These are phyloP conservation scores for Pseudogymnoascus sp. DNA, from an alignment of 2,329 filamentous ascomycete genomes.

Conservation along the genomic window DNA sequence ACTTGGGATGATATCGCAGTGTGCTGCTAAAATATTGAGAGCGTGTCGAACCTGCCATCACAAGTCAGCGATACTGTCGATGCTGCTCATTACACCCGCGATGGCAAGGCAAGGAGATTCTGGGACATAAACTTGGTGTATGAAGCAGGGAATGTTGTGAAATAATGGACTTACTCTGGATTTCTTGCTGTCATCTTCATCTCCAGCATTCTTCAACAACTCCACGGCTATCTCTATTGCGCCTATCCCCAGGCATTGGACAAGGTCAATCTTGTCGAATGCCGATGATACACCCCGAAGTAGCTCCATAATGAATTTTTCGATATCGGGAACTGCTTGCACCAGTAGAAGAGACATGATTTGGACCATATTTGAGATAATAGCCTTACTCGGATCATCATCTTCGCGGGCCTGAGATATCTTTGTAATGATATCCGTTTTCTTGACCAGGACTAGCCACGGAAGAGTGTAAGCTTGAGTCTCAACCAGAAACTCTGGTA, in stretches of 20 bases:
- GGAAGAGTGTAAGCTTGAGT: constrained; percentile 80
- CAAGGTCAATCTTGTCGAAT: constrained; percentile 59
- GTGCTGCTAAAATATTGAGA: constrained; percentile 37
- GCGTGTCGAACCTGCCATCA: constrained; percentile 24
- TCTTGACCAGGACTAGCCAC: constrained; percentile 72
- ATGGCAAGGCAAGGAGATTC: neutral
- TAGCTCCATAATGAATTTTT: constrained; percentile 59
- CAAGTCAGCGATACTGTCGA: constrained; percentile 11
- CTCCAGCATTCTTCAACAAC: constrained; percentile 70
- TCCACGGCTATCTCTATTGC: constrained; percentile 71
- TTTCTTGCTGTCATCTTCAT: constrained; percentile 52
- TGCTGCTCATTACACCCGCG: neutral
- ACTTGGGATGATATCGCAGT: constrained; percentile 35
- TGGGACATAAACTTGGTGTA: neutral
- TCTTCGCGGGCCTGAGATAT: constrained; percentile 74
- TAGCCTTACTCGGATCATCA: constrained; percentile 48
- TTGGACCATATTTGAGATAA: constrained; percentile 49
- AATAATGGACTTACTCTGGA: constrained; percentile 42
- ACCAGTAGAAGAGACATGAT: constrained; percentile 53
- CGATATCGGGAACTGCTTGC: constrained; percentile 49
- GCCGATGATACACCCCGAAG: constrained; percentile 61
- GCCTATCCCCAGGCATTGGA: constrained; percentile 64
- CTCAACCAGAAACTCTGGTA: constrained; percentile 64
- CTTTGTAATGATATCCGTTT: constrained; percentile 68
- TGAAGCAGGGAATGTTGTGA: neutral